Evolutionary conservation across 108 stramenopile genomes (phyloP).

Genomic region (Nitzschia inconspicua): DNA sequence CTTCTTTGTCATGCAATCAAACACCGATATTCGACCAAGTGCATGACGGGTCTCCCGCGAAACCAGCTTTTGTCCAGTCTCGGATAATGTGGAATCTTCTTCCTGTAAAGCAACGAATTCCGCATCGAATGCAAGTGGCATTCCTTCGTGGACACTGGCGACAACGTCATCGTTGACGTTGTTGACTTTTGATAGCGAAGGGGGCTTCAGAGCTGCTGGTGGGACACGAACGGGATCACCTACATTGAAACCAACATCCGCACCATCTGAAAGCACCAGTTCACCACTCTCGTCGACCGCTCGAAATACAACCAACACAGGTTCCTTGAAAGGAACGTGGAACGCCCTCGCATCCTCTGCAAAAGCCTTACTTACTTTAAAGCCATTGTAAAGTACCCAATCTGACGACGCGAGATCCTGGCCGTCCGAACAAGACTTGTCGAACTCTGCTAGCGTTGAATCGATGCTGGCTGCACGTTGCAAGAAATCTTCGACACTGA

Average conservation of each 20-base stretch:
- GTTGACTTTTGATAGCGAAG: conserved; percentile 40
- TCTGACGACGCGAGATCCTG: background rate
- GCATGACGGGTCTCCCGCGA: conserved; percentile 76
- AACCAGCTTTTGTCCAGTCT: conserved; percentile 76
- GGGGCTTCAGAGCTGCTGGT: conserved; percentile 54
- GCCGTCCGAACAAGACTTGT: too few species aligned
- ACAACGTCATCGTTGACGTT: background rate
- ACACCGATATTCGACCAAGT: conserved; percentile 83
- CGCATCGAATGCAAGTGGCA: conserved; percentile 83
- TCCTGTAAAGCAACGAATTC: conserved; percentile 89
- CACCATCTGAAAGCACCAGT: conserved; percentile 1
- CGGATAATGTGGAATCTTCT: conserved; percentile 69
- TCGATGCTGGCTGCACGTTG: conserved; percentile 10
- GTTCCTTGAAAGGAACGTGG: conserved; percentile 70
- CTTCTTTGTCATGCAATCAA: conserved; percentile 61
- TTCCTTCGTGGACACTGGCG: conserved; percentile 45
- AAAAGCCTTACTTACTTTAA: conserved; percentile 47
- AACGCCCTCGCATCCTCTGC: conserved; percentile 80
- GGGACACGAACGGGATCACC: conserved; percentile 18
- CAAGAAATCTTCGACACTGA: conserved; percentile 3
- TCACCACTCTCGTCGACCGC: conserved; percentile 26
- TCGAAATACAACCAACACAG: conserved; percentile 57
- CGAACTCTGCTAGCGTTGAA: background rate
- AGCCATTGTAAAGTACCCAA: conserved; percentile 86
- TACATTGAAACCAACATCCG: too few species aligned